Evolutionary conservation across 2,329 filamentous ascomycete species (phyloP).

Genomic region (Zopfia rhizophila): DNA sequence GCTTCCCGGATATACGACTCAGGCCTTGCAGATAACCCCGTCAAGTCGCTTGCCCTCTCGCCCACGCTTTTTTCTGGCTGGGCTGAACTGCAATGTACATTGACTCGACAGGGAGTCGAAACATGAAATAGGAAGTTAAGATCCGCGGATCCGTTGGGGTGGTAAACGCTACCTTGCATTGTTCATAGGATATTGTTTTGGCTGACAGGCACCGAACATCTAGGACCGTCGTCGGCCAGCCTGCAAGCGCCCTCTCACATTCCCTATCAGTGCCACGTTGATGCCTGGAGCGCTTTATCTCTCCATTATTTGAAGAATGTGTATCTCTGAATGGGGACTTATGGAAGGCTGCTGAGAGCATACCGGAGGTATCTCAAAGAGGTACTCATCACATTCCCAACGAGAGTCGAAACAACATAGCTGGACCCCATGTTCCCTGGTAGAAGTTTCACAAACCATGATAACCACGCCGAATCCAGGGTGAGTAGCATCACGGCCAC

Average conservation of each 20-base stretch:
- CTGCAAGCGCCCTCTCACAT: constrained; percentile 3
- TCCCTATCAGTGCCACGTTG: constrained; percentile 17
- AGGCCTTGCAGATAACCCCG: constrained; percentile 23
- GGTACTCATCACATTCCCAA: no score
- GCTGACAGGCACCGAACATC: constrained; percentile 8
- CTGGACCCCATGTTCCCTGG: no score
- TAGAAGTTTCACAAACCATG: constrained; percentile 6
- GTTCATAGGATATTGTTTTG: constrained; percentile 9
- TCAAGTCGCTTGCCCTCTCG: constrained; percentile 16
- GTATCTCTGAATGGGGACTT: constrained; percentile 8
- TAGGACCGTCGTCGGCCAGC: constrained; percentile 1
- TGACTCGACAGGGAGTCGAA: constrained; percentile 15
- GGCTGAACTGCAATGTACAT: constrained; percentile 9
- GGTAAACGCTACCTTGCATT: constrained; percentile 10
- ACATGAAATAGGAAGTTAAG: constrained; percentile 18
- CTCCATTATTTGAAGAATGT: neutral
- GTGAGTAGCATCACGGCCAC: neutral
- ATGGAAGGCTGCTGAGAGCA: constrained; percentile 6
- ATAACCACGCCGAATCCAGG: constrained; percentile 2
- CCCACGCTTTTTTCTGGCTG: constrained; percentile 13
- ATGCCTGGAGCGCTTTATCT: constrained; percentile 7
- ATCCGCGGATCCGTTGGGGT: constrained; percentile 13
- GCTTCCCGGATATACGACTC: constrained; percentile 24
- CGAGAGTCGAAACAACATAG: constrained; percentile 9
- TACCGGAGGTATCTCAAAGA: no score